phyloP scores from a whole-genome alignment of 129 eudicot genomes.

The Flaveria linearis region DNA sequence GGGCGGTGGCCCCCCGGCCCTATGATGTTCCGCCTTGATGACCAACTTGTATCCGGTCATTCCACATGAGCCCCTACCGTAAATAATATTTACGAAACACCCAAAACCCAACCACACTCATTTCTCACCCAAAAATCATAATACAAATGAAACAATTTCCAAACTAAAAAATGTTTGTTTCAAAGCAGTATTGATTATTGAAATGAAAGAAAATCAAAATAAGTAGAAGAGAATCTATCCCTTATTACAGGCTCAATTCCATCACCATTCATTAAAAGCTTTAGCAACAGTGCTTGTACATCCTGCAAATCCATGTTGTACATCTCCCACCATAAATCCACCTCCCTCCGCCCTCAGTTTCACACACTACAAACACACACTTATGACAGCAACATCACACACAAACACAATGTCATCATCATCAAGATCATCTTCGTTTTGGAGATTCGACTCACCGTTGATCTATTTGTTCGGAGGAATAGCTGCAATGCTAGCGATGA shows the following conservation, averaged over 20 bases:
- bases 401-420: conserved; percentile 10
- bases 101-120: too few species aligned
- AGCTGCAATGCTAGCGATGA: conserved; percentile 41
- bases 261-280: conserved; percentile 19
- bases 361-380: conserved; percentile 6
- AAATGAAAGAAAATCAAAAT: background rate
- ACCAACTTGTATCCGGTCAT: too few species aligned
- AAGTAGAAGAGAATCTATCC: background rate
- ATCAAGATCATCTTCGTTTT: background rate
- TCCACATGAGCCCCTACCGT: too few species aligned
- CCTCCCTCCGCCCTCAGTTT: background rate
- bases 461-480: conserved; percentile 49
- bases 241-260: background rate
- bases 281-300: conserved; percentile 1
- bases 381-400: background rate
- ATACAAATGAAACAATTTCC: too few species aligned
- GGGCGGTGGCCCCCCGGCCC: too few species aligned
- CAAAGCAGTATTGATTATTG: too few species aligned
- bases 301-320: conserved; percentile 22
- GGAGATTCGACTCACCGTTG: conserved; percentile 43
- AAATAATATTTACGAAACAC: too few species aligned
- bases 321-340: conserved; percentile 18
- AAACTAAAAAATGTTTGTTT: too few species aligned
- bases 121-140: too few species aligned
- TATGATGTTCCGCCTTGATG: too few species aligned